Conservation (phyloP, 164 flowering plant species). For the Aristolochia californica region DNA sequence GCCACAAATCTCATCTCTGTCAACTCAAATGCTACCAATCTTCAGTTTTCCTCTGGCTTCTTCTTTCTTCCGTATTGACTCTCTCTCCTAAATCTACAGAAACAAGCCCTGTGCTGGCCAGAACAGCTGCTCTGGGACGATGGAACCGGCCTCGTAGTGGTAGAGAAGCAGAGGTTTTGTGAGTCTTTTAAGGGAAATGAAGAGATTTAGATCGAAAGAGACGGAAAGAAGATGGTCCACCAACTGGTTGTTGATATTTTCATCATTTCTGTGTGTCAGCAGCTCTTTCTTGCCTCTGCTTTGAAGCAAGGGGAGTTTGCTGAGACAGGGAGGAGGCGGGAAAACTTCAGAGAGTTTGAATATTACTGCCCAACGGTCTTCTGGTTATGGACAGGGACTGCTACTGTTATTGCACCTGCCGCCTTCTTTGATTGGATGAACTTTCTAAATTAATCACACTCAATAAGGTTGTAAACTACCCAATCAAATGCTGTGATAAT, state of each 20-base stretch:
- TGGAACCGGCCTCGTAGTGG: not conserved
- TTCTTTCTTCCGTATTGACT: not conserved
- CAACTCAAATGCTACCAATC: not conserved
- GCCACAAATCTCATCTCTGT: slow-evolving; percentile 21
- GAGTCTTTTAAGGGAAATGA: slow-evolving; percentile 12
- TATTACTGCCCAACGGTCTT: slow-evolving; percentile 15
- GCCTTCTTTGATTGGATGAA: not conserved
- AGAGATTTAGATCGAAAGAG: slow-evolving; percentile 4
- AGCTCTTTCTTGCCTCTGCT: slow-evolving; percentile 21
- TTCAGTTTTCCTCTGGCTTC: not conserved
- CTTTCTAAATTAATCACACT: not conserved
- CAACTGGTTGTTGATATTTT: slow-evolving; percentile 34
- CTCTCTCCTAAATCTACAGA: not conserved
- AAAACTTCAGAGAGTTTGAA: slow-evolving; percentile 9
- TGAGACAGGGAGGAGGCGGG: slow-evolving; percentile 13
- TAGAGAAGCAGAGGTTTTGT: not conserved
- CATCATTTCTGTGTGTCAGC: slow-evolving; percentile 3
- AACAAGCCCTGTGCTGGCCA: not conserved
- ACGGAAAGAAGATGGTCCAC: slow-evolving; percentile 25
- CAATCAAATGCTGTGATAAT: not conserved
- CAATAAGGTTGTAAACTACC: not conserved
- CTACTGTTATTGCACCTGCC: not conserved
- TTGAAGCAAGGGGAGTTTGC: slow-evolving; percentile 41
- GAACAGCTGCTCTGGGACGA: not conserved
- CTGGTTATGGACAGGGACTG: not conserved